A percentile compares a stretch with the other conserved stretches of the same genome.
phyloP scores from a whole-genome alignment of 805 yeast genomes.

The Tetrapisispora iriomotensis region DNA sequence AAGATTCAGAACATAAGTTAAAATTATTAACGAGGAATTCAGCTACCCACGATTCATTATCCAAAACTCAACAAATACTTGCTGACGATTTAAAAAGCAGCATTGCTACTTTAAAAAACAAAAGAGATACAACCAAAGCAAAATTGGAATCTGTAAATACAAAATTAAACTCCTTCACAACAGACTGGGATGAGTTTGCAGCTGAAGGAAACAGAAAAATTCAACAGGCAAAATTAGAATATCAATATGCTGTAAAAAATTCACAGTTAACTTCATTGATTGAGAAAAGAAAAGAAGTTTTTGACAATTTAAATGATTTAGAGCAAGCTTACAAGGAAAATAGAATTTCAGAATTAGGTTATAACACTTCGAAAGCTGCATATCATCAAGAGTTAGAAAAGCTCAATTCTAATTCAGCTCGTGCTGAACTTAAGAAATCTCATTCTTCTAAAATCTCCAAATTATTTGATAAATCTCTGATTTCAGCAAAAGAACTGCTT shows the following conservation, averaged over 20 bases:
- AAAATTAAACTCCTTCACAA: conserved; percentile 6
- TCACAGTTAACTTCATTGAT: conserved; percentile 7
- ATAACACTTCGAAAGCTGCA: conserved; percentile 5
- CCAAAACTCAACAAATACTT: conserved; percentile 12
- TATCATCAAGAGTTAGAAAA: conserved; percentile 8
- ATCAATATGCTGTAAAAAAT: conserved; percentile 15
- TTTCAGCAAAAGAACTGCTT: conserved; percentile 14
- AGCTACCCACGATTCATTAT: conserved; percentile 1
- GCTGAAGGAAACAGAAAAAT: conserved; percentile 11
- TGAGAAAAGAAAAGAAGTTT: conserved; percentile 11
- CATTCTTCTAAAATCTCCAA: neutral
- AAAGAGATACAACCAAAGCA: conserved; percentile 12
- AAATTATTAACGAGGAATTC: conserved; percentile 2
- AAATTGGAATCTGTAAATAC: conserved; percentile 13
- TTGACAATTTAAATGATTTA: conserved; percentile 11
- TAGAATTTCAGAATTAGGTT: conserved; percentile 7
- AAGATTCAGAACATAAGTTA: conserved; percentile 10
- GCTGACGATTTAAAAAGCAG: conserved; percentile 10
- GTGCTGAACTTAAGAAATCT: neutral
- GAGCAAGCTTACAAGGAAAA: conserved; percentile 11
- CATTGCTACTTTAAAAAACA: conserved; percentile 6
- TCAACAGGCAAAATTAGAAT: conserved; percentile 11
- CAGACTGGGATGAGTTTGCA: conserved; percentile 8
- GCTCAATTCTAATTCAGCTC: neutral
- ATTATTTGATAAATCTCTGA: conserved; percentile 13